Evolutionary conservation across 306 rosid species (phyloP), one percentile per base, ranked within the genome.

Genomic region (Herpetospermum pedunculosum): DNA sequence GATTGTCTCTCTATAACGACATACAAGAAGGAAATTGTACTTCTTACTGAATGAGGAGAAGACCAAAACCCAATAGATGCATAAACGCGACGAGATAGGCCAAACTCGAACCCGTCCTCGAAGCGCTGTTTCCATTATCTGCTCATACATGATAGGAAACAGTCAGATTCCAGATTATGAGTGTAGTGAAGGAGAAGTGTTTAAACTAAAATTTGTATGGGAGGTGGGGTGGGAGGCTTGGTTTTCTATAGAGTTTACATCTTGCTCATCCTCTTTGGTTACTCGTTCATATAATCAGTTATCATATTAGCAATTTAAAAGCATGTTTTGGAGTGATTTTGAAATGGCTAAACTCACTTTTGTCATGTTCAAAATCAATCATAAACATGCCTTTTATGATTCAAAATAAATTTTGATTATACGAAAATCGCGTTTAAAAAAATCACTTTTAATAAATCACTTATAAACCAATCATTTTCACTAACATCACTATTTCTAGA

Each of bases 81-180:
- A 81, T 41, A 14, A 82, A 60, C 80, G 77, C 67, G 70, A 87
- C 54, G 73, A 85, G 57, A 37, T 72, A 73, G 82, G 57, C 88
- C 87, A 86, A 83, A 76, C 71, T 76, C 77, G 77, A 43, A 62
- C 53, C 74, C 73, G 37, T 82, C 79, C 75, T 79, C n/a, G 85
- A 64, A 34, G 72, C 85, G 30, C 35, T 18, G 23, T 44, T 77
- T 0, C 2, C 5, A 5, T 80, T 74, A 38, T 84, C 91, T 85
- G 87, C 76, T 74, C 18, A 53, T 25, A 40, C 64, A 65, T 12
- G 49, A 53, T 12, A 53, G 58, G 75, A 28, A 69, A 29, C 55
- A 54, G 38, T 34, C 54, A 70, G 50, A 49, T 38, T 55, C 53
- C 12, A 43, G 12, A 23, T 40, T 16, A 65, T 9, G 2, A 37